Conservation (phyloP, 2,329 filamentous ascomycete species). For the Aspergillus sojae region DNA sequence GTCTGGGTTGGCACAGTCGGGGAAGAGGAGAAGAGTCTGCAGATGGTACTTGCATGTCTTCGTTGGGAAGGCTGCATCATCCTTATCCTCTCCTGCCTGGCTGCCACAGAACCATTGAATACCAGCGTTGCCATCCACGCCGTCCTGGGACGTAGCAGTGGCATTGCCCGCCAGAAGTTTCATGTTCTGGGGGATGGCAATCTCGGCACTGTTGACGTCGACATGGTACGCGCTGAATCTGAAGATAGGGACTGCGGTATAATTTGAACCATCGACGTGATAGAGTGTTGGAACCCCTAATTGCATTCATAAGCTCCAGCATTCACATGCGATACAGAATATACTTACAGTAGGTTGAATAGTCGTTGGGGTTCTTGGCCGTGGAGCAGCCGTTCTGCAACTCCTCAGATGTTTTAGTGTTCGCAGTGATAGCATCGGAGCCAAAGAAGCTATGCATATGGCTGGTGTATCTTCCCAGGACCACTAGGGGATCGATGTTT, state of each 20-base stretch:
- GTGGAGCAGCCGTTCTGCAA: slow-evolving; percentile 18
- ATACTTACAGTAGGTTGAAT: slow-evolving; percentile 18
- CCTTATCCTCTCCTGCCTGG: slow-evolving; percentile 4
- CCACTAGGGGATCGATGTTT: slow-evolving; percentile 19
- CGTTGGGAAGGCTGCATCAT: slow-evolving; percentile 16
- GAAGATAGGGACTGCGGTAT: slow-evolving; percentile 16
- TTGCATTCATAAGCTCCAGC: not conserved
- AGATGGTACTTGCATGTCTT: slow-evolving; percentile 19
- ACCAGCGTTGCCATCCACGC: slow-evolving; percentile 12
- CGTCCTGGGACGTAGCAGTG: slow-evolving; percentile 13
- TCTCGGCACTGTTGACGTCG: slow-evolving; percentile 12
- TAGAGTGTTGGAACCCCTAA: slow-evolving; percentile 22
- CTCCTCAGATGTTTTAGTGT: slow-evolving; percentile 18
- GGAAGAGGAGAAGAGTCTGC: slow-evolving; percentile 19
- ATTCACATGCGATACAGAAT: not conserved
- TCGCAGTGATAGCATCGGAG: slow-evolving; percentile 17
- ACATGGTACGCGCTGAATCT: slow-evolving; percentile 22
- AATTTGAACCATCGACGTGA: slow-evolving; percentile 16
- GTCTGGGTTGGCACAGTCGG: slow-evolving; percentile 17
- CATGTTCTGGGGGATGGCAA: slow-evolving; percentile 18
- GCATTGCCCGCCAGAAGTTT: slow-evolving; percentile 19
- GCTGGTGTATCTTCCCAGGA: slow-evolving; percentile 20
- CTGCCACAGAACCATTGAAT: slow-evolving; percentile 22
- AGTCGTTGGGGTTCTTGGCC: slow-evolving; percentile 19
- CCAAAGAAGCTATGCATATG: slow-evolving; percentile 25